phyloP scores from a whole-genome alignment of 2,329 filamentous ascomycete species.

The Beauveria rudraprayagi region DNA sequence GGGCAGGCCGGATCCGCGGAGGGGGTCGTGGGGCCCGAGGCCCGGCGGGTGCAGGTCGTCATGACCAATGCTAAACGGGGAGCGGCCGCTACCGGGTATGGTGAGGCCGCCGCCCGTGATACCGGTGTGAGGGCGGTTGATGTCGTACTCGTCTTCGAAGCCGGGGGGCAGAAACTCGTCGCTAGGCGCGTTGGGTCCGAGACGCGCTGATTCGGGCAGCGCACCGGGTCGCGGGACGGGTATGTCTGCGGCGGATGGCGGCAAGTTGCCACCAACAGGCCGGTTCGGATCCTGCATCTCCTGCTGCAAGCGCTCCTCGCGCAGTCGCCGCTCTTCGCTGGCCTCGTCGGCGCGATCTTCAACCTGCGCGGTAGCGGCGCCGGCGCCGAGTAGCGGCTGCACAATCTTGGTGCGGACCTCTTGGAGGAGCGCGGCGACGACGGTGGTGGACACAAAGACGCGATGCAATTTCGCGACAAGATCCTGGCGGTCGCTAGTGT shows the following conservation, averaged over 20 bases:
- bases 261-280: slow-evolving; percentile 20
- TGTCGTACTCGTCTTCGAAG: slow-evolving; percentile 88
- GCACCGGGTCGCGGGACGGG: slow-evolving; percentile 60
- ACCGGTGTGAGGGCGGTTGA: slow-evolving; percentile 51
- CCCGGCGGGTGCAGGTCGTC: slow-evolving; percentile 83
- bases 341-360: slow-evolving; percentile 33
- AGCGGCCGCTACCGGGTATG: slow-evolving; percentile 33
- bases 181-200: slow-evolving; percentile 49
- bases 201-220: slow-evolving; percentile 49
- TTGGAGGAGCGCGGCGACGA: slow-evolving; percentile 59
- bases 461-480: slow-evolving; percentile 42
- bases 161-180: slow-evolving; percentile 77
- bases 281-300: slow-evolving; percentile 28
- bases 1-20: slow-evolving; percentile 55
- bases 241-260: slow-evolving; percentile 46
- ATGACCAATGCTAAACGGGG: slow-evolving; percentile 67
- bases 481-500: slow-evolving; percentile 34
- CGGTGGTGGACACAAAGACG: slow-evolving; percentile 65
- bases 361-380: slow-evolving; percentile 74
- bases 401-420: slow-evolving; percentile 73
- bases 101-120: slow-evolving; percentile 19
- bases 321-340: slow-evolving; percentile 33
- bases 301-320: slow-evolving; percentile 31
- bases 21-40: slow-evolving; percentile 75
- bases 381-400: slow-evolving; percentile 70